Percentiles rank a stretch among this genome's conserved stretches.
Conservation (phyloP, 257 asterid species). For the Solanum tacnaense region DNA sequence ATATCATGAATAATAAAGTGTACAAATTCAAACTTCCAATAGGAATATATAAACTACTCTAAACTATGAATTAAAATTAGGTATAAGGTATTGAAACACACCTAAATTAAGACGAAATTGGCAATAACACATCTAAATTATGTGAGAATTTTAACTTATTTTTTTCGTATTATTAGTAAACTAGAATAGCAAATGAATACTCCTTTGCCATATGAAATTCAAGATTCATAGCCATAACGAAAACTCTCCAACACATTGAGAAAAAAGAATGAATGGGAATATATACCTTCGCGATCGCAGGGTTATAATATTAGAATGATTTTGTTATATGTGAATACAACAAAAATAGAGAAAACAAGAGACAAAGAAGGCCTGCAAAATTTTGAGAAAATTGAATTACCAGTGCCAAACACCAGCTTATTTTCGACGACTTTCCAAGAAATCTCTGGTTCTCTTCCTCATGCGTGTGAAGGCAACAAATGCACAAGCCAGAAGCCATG, state of each 20-base stretch:
- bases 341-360: background rate
- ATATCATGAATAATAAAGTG: background rate
- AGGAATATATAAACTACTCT: background rate
- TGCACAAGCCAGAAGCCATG: constrained; percentile 14
- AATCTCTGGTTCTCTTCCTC: constrained; percentile 14
- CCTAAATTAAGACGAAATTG: background rate
- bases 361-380: background rate
- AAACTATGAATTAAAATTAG: too few relatives aligned
- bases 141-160: background rate
- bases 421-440: constrained; percentile 1
- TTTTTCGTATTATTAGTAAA: background rate
- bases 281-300: background rate
- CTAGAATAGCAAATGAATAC: background rate
- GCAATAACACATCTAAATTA: background rate
- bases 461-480: constrained; percentile 8
- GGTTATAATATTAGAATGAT: background rate
- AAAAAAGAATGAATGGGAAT: background rate
- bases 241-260: background rate
- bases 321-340: background rate
- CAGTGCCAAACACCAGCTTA: background rate
- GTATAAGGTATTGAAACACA: background rate
- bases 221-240: background rate
- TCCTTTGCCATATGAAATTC: background rate
- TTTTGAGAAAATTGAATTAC: background rate
- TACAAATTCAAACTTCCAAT: background rate